These are phyloP conservation scores for Paramarasmius palmivorus DNA, from an alignment of 1,284 basidiomycete genomes.

Conservation along the genomic window DNA sequence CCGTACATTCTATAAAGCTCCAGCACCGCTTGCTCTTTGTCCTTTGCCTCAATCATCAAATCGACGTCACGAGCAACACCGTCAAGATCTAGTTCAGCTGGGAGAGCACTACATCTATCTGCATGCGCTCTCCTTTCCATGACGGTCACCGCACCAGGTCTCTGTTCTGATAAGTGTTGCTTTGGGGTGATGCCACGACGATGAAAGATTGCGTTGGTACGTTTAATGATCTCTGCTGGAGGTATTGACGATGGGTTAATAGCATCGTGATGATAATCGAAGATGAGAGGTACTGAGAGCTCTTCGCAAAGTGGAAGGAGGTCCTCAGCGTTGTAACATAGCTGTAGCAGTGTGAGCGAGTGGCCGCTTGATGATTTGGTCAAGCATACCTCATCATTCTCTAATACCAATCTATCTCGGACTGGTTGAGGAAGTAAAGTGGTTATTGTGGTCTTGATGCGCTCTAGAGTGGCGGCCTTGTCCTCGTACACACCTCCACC, in stretches of 20 bases:
- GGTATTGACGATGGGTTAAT: constrained; percentile 63
- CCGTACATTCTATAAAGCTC: constrained; percentile 81
- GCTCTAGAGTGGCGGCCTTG: constrained; percentile 67
- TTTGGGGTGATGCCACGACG: constrained; percentile 80
- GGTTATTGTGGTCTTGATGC: constrained; percentile 74
- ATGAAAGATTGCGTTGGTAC: constrained; percentile 76
- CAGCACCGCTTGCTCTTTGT: constrained; percentile 92
- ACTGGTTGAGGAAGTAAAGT: constrained; percentile 62
- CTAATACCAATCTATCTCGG: constrained; percentile 77
- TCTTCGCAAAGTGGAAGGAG: constrained; percentile 82
- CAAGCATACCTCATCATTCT: constrained; percentile 81
- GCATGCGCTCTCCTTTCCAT: constrained; percentile 88
- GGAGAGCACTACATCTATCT: constrained; percentile 72
- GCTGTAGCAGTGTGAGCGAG: constrained; percentile 43
- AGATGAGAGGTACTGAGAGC: constrained; percentile 77
- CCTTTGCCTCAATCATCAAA: constrained; percentile 93
- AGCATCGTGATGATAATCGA: constrained; percentile 81
- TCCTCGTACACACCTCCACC: constrained; percentile 83
- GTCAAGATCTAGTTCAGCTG: constrained; percentile 65
- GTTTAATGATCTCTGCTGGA: constrained; percentile 61
- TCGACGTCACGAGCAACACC: constrained; percentile 59
- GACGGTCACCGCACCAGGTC: constrained; percentile 71
- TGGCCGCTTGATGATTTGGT: background rate
- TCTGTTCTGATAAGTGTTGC: constrained; percentile 85
- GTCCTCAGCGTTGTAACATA: constrained; percentile 88